Evolutionary conservation across 331 rosid genomes (phyloP), one percentile per base, ranked within the genome.

Genomic region (Acacia concinna): DNA sequence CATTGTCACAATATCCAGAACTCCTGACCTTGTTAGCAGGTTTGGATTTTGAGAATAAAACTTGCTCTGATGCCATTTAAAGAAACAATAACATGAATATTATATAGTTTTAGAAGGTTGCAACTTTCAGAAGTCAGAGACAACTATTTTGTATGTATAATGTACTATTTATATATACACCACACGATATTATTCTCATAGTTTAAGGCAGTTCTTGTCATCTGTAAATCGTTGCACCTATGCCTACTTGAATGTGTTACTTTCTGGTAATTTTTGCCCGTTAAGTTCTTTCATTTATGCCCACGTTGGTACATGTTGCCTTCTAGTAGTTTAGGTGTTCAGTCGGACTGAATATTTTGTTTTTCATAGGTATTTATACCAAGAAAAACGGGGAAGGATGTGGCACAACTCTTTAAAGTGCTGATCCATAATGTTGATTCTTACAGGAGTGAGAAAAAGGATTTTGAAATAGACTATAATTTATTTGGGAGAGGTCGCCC

Each of bases 361-460:
- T 89, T 49, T 75, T 76, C 84, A 78, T 83, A 96, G 99, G 98
- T 76, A 47, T 85, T 90, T 78, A 78, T 96, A 80, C 9, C 97
- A 17, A 84, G 70, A 81, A 91, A 72, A 86, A 56, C 78, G n/a
- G 92, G 86, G 52, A n/a, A 73, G 44, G 68, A 44, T 78, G 94
- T 86, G 71, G 88, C 84, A 47, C 76, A 44, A 70, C 73, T 96
- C 78, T 91, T 93, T 71, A 25, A 78, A 51, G 87, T 76, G 80
- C 84, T 91, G 83, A 81, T 56, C 63, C 73, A 71, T 5, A 73
- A 80, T 80, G 81, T 81, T 41, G 41, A 85, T 78, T 85, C 76
- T 32, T 85, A 82, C 82, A 87, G 81, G 81, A 71, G 78, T 51
- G 35, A 51, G 80, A 87, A 90, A 78, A 27, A 71, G 79, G 64